These are phyloP conservation scores for Trichoderma sp. DNA, from an alignment of 2,329 filamentous ascomycete genomes.

Conservation along the genomic window DNA sequence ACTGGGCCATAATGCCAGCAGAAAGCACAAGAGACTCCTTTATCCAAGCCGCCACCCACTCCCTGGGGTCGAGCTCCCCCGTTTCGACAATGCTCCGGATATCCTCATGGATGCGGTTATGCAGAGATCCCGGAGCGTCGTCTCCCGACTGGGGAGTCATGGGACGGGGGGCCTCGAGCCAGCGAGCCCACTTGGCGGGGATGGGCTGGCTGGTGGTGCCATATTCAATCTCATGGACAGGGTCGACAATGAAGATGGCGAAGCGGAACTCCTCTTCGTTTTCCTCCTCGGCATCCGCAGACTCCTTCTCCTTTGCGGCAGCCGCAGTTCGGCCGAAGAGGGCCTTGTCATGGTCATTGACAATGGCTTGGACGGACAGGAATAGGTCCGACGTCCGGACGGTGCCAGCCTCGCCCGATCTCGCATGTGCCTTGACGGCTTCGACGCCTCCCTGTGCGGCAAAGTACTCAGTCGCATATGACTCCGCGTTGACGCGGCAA, in stretches of 20 bases:
- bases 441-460: constrained; percentile 73
- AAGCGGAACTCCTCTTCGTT: constrained; percentile 63
- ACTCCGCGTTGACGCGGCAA: constrained; percentile 82
- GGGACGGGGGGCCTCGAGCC: constrained; percentile 76
- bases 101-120: constrained; percentile 63
- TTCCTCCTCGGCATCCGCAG: constrained; percentile 47
- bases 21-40: constrained; percentile 78
- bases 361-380: constrained; percentile 87
- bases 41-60: constrained; percentile 98
- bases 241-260: constrained; percentile 78
- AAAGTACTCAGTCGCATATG: constrained; percentile 84
- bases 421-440: constrained; percentile 73
- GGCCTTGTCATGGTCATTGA: constrained; percentile 58
- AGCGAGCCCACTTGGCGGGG: constrained; percentile 81
- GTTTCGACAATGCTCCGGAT: constrained; percentile 79
- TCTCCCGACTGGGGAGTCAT: constrained; percentile 53
- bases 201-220: constrained; percentile 77
- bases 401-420: constrained; percentile 79
- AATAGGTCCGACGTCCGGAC: constrained; percentile 93
- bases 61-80: constrained; percentile 79
- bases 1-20: constrained; percentile 83
- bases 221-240: constrained; percentile 87
- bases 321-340: constrained; percentile 63
- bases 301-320: constrained; percentile 53
- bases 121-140: constrained; percentile 38